phyloP scores from a whole-genome alignment of 2,329 filamentous ascomycete genomes.

The Cladosporium sphaerospermum region DNA sequence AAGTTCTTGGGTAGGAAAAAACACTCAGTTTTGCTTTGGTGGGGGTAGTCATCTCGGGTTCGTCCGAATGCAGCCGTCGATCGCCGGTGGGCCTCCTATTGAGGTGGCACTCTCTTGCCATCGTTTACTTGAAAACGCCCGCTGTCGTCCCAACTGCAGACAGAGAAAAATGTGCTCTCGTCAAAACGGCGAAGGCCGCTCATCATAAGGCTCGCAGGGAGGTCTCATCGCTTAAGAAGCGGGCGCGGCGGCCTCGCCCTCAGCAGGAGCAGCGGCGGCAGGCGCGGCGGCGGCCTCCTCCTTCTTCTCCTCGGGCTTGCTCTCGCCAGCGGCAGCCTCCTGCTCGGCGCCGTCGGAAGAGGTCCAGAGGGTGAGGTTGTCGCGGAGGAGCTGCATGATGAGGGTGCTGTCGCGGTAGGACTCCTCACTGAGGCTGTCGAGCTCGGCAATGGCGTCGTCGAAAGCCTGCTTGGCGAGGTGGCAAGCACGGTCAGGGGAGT shows the following conservation, averaged over 20 bases:
- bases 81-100: slow-evolving; percentile 8
- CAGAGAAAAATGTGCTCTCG: slow-evolving; percentile 8
- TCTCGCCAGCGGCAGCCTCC: slow-evolving; percentile 52
- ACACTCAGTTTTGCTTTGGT: slow-evolving; percentile 9
- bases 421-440: slow-evolving; percentile 95
- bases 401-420: slow-evolving; percentile 98
- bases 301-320: slow-evolving; percentile 52
- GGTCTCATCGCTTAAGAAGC: slow-evolving; percentile 15
- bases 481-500: slow-evolving; percentile 95
- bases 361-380: slow-evolving; percentile 97
- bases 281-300: slow-evolving; percentile 38
- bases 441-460: slow-evolving; percentile 96
- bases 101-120: slow-evolving; percentile 6
- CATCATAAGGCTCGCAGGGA: slow-evolving; percentile 8
- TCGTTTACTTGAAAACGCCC: slow-evolving; percentile 8
- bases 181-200: not conserved
- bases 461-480: slow-evolving; percentile 99
- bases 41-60: slow-evolving; percentile 12
- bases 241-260: slow-evolving; percentile 7
- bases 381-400: slow-evolving; percentile 98
- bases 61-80: slow-evolving; percentile 10
- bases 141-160: slow-evolving; percentile 6
- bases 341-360: slow-evolving; percentile 82
- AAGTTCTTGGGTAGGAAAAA: slow-evolving; percentile 6
- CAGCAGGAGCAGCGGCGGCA: slow-evolving; percentile 27